Evolutionary conservation across 345 rosid species (phyloP).

Genomic region (Theobroma cacao): DNA sequence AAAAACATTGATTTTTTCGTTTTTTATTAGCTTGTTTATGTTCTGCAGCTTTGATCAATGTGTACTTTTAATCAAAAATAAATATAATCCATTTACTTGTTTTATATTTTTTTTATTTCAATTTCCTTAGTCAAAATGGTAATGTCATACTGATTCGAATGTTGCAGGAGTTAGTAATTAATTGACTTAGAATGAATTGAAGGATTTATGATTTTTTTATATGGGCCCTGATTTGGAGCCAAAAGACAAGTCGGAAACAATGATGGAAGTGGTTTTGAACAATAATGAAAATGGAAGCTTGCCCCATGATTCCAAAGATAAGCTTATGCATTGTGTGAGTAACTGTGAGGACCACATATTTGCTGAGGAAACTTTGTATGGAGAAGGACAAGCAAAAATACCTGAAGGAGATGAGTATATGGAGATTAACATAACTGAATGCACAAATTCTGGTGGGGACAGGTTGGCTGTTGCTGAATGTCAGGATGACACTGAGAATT

Average conservation of each 20-base stretch:
- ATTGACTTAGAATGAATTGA: neutral
- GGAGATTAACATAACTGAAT: constrained; percentile 53
- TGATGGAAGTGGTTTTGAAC: constrained; percentile 19
- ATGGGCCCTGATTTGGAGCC: constrained; percentile 45
- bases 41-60: neutral
- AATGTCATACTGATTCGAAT: neutral
- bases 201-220: neutral
- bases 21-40: neutral
- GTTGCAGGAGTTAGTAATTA: neutral
- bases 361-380: constrained; percentile 21
- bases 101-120: neutral
- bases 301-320: constrained; percentile 28
- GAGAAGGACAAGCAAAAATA: constrained; percentile 8
- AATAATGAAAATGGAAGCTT: constrained; percentile 26
- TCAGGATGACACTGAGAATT: constrained; percentile 57
- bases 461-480: constrained; percentile 25
- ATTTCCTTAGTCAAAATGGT: neutral
- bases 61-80: neutral
- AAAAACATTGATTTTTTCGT: neutral
- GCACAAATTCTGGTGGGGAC: constrained; percentile 11
- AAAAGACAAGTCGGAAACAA: constrained; percentile 25
- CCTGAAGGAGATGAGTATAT: constrained; percentile 24
- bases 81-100: neutral
- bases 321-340: constrained; percentile 18
- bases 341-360: neutral